Evolutionary conservation across 495 filamentous ascomycete genomes (phyloP).

Genomic region (Penicillium angulare): DNA sequence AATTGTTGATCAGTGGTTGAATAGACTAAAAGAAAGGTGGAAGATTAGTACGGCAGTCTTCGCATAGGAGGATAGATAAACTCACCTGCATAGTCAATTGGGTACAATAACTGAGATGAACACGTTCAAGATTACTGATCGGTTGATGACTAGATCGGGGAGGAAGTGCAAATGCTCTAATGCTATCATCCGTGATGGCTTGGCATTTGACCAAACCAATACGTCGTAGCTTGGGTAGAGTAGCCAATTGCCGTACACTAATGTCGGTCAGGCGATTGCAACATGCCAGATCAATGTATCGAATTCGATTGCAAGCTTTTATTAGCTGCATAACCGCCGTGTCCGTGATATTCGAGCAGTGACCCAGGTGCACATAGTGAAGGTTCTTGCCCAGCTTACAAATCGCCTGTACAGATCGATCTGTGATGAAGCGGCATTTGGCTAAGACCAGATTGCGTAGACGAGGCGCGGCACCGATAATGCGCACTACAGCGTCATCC

Average conservation of each 20-base stretch:
- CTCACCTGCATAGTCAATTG: constrained; percentile 76
- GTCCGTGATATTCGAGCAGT: constrained; percentile 90
- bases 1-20: constrained; percentile 81
- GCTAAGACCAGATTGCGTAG: constrained; percentile 90
- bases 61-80: neutral
- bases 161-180: constrained; percentile 73
- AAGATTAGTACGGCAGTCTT: neutral
- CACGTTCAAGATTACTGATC: constrained; percentile 74
- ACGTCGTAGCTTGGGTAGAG: constrained; percentile 85
- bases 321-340: constrained; percentile 78
- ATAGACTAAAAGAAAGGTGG: constrained; percentile 72
- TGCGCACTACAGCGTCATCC: constrained; percentile 82
- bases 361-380: constrained; percentile 93
- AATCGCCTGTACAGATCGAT: constrained; percentile 82
- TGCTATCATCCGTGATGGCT: constrained; percentile 83
- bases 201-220: constrained; percentile 95
- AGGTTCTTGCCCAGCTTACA: constrained; percentile 90
- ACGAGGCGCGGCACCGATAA: constrained; percentile 80
- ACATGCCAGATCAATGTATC: constrained; percentile 97
- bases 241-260: constrained; percentile 81
- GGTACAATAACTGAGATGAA: constrained; percentile 95
- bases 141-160: constrained; percentile 46
- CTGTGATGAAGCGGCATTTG: constrained; percentile 91
- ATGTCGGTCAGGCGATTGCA: constrained; percentile 85
- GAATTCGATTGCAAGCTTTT: constrained; percentile 83